Base-by-base conservation (phyloP, 805 yeast species). In the Lipomyces anomalus region DNA sequence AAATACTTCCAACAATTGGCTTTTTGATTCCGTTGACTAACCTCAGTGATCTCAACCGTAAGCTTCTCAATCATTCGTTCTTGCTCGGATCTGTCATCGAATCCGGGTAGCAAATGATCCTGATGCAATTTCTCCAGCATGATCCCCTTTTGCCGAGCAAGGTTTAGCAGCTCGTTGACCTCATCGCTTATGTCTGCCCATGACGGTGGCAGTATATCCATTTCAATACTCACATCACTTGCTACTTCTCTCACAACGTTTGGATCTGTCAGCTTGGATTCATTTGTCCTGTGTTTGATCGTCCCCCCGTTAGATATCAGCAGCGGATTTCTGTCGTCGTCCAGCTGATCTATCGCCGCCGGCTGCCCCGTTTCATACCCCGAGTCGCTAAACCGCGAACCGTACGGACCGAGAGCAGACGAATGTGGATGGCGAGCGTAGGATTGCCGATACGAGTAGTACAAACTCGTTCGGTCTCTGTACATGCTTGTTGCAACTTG, bases 401-500 rank as follows among this genome's bases (percentile, higher is more conserved):
- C 30, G 30, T 26, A 26, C 30, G 30, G 13, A 9, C 30, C 30
- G 30, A 9, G 13, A 13, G 30, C 30, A 9, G 30, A 26, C 11
- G 11, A 9, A 4, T 38, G 47, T 20, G 68, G 67, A 50, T 74
- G 77, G 55, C 88, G 88, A 0, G 95, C 94, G 46, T 81, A 82
- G 7, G 97, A 88, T 48, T 92, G 78, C 52, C 98, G 78, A 61
- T 84, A 90, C 38, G 97, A 87, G 20, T 88, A 69, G 64, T 74
- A 90, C 53, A 90, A 73, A 61, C 89, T 90, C n/a, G 98, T 92
- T 63, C 97, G 73, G 67, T 92, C 97, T 63, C 97, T 74, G 60
- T 84, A 85, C 96, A 90, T 87, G 18, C 36, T 22, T n/a, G n/a
- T n/a, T n/a, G n/a, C n/a, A n/a, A n/a, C n/a, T n/a, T n/a, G n/a